Evolutionary conservation across 2,329 filamentous ascomycete genomes (phyloP).

Genomic region (Fusarium coicis): DNA sequence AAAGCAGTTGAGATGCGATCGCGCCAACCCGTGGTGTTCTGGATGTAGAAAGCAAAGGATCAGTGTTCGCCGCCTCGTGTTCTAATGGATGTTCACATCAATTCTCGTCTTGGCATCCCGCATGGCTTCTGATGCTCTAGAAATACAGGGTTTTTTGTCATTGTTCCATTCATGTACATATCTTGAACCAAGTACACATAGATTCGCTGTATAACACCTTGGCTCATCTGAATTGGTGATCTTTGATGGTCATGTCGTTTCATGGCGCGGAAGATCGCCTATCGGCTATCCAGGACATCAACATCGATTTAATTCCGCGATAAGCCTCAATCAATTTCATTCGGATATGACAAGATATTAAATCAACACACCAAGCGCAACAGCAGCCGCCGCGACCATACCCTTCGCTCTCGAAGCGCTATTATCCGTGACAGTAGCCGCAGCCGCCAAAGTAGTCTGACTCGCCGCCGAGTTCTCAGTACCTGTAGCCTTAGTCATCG

Average conservation of each 20-base stretch:
- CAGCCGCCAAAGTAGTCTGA: not conserved
- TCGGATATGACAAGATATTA: not conserved
- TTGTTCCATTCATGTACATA: not conserved
- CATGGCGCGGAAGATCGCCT: not conserved
- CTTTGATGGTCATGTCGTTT: too few relatives aligned
- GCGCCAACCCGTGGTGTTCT: too few relatives aligned
- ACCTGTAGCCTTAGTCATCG: not conserved
- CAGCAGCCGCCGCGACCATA: rapidly evolving
- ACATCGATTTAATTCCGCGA: rapidly evolving
- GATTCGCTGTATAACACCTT: not conserved
- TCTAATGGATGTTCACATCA: not conserved
- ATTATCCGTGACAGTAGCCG: not conserved
- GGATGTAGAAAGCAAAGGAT: too few relatives aligned
- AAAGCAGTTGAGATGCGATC: too few relatives aligned
- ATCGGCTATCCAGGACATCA: rapidly evolving
- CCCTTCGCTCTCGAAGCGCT: not conserved
- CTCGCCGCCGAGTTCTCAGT: not conserved
- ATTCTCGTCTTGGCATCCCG: not conserved
- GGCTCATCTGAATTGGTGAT: not conserved
- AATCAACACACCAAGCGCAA: not conserved
- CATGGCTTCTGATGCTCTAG: too few relatives aligned
- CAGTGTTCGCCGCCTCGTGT: rapidly evolving
- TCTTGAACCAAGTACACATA: not conserved
- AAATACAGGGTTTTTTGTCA: too few relatives aligned
- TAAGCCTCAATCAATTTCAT: not conserved